Base-by-base conservation (phyloP, 345 rosid species). In the Cardiospermum halicacabum region DNA sequence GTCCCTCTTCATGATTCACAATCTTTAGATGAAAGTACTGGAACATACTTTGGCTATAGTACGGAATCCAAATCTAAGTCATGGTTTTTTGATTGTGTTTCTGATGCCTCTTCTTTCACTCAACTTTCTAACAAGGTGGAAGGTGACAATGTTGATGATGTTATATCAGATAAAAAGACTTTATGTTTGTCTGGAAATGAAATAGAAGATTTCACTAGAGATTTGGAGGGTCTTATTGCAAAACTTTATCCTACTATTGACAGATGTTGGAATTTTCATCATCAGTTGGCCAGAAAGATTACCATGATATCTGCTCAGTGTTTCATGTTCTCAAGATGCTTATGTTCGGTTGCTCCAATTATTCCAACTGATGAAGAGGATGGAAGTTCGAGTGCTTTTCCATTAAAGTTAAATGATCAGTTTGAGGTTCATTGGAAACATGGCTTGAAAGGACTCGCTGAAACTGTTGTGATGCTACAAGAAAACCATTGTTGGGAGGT, bases 401-500 rank as follows among this genome's bases (percentile, higher is more conserved):
- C 75, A 7, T 43, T 58, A 34, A 77, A 75, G 62, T 74, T 74
- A 12, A 64, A 13, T 53, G 85, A 82, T 19, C 69, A 66, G 61
- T 70, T 69, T 65, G 63, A 68, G 43, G 59, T 30, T 66, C 81
- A 80, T 60, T 85, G 86, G 84, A 63, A 66, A 76, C 65, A 54
- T 36, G 80, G 84, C 56, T 65, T 89, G 56, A 75, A 82, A 67
- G 86, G 82, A 55, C 80, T 89, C 68, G 86, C 81, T 69, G 80
- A 76, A 76, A 65, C 56, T 50, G 72, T 80, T 56, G 39, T 68
- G 58, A 64, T 61, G 76, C 77, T 83, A 27, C 85, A 74, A 72
- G 85, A 79, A 72, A 83, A 66, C 9, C 71, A 66, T 70, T 85
- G 88, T 77, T 89, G 96, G 96, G 82, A 81, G 72, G 87, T 85